These are phyloP conservation scores for Ilyonectria sp. DNA, from an alignment of 2,329 filamentous ascomycete genomes.

Conservation along the genomic window DNA sequence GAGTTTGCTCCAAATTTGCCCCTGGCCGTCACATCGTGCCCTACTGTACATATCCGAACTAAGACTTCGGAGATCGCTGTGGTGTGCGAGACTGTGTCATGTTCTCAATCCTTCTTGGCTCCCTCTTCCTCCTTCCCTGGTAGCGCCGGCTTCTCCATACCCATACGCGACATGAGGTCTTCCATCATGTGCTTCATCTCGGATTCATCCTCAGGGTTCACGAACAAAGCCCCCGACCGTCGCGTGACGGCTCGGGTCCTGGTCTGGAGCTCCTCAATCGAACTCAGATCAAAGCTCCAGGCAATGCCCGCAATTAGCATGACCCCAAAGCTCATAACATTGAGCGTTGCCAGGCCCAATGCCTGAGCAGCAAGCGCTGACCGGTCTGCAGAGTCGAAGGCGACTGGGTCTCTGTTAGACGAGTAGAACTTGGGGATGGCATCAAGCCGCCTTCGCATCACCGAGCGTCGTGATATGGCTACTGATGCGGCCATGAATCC, in stretches of 20 bases:
- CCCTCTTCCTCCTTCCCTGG: conserved; percentile 28
- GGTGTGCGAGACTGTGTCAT: not conserved
- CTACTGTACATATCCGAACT: conserved; percentile 39
- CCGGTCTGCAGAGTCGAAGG: conserved; percentile 50
- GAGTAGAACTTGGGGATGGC: conserved; percentile 81
- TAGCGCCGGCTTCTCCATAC: conserved; percentile 51
- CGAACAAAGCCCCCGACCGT: conserved; percentile 51
- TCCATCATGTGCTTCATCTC: conserved; percentile 75
- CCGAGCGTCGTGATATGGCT: conserved; percentile 78
- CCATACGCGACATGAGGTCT: conserved; percentile 68
- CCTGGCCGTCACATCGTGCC: not conserved
- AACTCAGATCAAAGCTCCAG: conserved; percentile 84
- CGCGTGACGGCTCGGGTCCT: conserved; percentile 61
- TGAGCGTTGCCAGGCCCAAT: conserved; percentile 88
- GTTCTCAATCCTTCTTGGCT: conserved; percentile 32
- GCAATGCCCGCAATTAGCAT: conserved; percentile 81
- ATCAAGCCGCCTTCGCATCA: conserved; percentile 73
- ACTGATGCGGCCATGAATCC: conserved; percentile 82
- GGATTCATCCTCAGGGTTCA: conserved; percentile 66
- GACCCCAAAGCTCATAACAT: conserved; percentile 83
- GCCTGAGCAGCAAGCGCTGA: conserved; percentile 84
- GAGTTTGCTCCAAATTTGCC: conserved; percentile 11
- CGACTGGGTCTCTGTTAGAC: conserved; percentile 62
- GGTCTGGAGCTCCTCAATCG: conserved; percentile 74
- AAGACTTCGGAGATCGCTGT: conserved; percentile 4